phyloP scores from a whole-genome alignment of 164 flowering plant genomes.

The Protea cynaroides region DNA sequence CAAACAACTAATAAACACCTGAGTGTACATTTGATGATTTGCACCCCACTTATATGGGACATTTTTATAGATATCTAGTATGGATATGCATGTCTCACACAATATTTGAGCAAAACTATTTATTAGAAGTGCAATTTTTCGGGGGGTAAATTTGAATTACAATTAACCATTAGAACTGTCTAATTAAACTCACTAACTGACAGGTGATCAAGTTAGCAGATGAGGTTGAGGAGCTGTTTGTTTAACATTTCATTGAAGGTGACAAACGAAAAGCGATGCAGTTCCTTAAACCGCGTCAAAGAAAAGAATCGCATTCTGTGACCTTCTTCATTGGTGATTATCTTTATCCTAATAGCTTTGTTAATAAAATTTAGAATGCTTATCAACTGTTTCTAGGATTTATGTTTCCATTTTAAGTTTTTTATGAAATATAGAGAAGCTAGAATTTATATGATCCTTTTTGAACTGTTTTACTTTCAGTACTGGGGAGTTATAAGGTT shows the following conservation, averaged over 20 bases:
- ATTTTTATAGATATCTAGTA: conserved; percentile 5
- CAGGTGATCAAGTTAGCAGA: conserved; percentile 76
- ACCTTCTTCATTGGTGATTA: conserved; percentile 86
- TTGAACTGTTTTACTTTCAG: conserved; percentile 4
- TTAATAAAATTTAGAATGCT: neutral
- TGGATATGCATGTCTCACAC: conserved; percentile 34
- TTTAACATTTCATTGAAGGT: conserved; percentile 67
- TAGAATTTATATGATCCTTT: neutral
- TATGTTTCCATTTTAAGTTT: neutral
- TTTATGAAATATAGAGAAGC: too few relatives aligned
- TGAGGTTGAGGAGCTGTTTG: conserved; percentile 81
- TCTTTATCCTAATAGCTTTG: conserved; percentile 2
- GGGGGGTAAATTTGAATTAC: neutral
- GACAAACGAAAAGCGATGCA: conserved; percentile 77
- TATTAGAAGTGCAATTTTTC: neutral
- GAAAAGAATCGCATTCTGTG: conserved; percentile 75
- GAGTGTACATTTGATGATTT: conserved; percentile 2
- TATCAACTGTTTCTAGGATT: too few relatives aligned
- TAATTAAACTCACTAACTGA: conserved; percentile 20
- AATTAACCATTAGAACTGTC: conserved; percentile 2
- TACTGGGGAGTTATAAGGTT: neutral
- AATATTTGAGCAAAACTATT: neutral
- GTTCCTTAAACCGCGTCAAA: conserved; percentile 75
- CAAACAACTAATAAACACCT: neutral
- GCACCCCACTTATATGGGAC: conserved; percentile 6